Conservation (phyloP, 371 early-diverging fungal species). For the Mortierella sp. region DNA sequence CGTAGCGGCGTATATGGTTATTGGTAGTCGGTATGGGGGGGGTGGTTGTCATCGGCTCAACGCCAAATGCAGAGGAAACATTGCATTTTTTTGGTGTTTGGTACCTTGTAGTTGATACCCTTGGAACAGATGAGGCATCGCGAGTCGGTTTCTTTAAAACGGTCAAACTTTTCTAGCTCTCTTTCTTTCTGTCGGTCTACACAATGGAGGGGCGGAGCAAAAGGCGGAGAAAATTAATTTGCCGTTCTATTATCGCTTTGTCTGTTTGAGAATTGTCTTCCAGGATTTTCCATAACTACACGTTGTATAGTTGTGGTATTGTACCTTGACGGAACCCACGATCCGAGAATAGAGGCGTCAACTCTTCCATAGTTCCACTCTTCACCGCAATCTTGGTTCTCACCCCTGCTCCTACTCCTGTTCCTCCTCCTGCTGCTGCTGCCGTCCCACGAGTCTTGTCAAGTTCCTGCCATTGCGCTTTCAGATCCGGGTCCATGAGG, state of each 20-base stretch:
- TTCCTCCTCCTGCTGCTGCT: background rate
- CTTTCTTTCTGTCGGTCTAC: slow-evolving; percentile 4
- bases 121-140: slow-evolving; percentile 29
- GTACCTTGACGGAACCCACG: slow-evolving; percentile 18
- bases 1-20: background rate
- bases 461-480: slow-evolving; percentile 22
- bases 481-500: slow-evolving; percentile 23
- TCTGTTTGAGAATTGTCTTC: background rate
- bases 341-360: slow-evolving; percentile 18
- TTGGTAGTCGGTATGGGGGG: background rate
- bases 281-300: background rate
- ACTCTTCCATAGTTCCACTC: slow-evolving; percentile 22
- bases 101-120: slow-evolving; percentile 34
- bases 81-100: background rate
- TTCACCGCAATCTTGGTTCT: slow-evolving; percentile 9
- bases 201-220: too few species aligned
- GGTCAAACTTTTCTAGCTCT: slow-evolving; percentile 13
- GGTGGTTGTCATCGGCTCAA: background rate
- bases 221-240: background rate
- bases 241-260: background rate
- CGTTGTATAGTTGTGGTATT: background rate
- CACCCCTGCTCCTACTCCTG: background rate
- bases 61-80: too few species aligned
- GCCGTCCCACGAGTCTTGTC: background rate
- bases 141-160: slow-evolving; percentile 14